phyloP scores from a whole-genome alignment of 305 asterid genomes.

The Fraxinus xanthoxyloides region DNA sequence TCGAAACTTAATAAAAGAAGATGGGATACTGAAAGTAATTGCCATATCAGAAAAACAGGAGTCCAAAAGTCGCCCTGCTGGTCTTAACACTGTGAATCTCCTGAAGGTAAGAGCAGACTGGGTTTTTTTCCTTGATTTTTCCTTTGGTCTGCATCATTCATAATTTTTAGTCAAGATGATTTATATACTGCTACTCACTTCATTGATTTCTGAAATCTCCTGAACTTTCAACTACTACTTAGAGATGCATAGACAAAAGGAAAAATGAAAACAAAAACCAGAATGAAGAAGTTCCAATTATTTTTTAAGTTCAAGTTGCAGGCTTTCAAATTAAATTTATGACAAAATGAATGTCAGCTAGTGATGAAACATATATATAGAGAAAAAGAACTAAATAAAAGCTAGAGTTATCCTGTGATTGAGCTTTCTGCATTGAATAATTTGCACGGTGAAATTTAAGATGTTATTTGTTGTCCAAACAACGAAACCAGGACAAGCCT shows the following conservation, averaged over 20 bases:
- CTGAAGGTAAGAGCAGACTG: constrained; percentile 56
- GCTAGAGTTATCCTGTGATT: background rate
- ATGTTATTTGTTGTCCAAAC: background rate
- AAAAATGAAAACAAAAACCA: background rate
- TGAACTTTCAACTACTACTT: constrained; percentile 6
- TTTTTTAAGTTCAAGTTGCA: background rate
- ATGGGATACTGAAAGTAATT: constrained; percentile 56
- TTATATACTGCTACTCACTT: constrained; percentile 12
- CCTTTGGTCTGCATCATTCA: constrained; percentile 14
- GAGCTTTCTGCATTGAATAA: background rate
- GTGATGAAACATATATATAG: background rate
- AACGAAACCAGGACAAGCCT: background rate
- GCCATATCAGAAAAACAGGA: constrained; percentile 69
- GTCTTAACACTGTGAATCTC: constrained; percentile 92
- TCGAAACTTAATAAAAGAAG: constrained; percentile 54
- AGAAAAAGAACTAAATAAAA: background rate
- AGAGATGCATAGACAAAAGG: background rate
- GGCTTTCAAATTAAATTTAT: background rate
- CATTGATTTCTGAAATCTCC: constrained; percentile 8
- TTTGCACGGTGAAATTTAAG: background rate
- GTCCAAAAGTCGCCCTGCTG: constrained; percentile 71
- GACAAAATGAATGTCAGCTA: background rate
- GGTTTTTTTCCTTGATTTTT: background rate
- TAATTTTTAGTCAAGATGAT: background rate
- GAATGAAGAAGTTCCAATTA: background rate